Conservation (phyloP, 768 basidiomycete species). For the Pleurotus eryngii region DNA sequence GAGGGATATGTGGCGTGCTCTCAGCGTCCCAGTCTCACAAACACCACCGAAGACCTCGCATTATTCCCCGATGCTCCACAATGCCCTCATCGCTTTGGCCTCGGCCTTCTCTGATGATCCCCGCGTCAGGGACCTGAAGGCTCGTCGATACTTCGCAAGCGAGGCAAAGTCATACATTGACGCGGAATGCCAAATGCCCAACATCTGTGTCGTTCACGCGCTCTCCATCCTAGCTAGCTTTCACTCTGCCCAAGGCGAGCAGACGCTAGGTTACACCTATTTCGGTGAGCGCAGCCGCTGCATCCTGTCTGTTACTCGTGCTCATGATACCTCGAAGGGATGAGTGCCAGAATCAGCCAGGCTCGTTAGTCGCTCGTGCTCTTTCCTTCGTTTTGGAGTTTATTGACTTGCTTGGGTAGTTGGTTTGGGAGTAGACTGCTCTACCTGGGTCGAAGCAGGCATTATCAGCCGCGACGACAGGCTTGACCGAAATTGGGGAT, state of each 20-base stretch:
- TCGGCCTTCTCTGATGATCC: constrained; percentile 44
- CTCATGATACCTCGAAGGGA: constrained; percentile 30
- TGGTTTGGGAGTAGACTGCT: constrained; percentile 54
- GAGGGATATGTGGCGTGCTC: constrained; percentile 43
- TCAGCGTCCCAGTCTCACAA: constrained; percentile 33
- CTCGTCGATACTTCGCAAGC: constrained; percentile 38
- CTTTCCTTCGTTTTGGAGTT: no score
- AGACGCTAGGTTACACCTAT: constrained; percentile 44
- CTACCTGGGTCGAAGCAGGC: constrained; percentile 51
- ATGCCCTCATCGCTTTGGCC: constrained; percentile 50
- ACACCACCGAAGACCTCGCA: constrained; percentile 46
- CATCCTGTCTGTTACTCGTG: constrained; percentile 23
- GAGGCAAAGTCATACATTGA: constrained; percentile 45
- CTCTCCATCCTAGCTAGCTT: constrained; percentile 41
- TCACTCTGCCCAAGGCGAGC: constrained; percentile 44
- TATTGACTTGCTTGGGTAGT: constrained; percentile 28
- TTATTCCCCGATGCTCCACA: constrained; percentile 74
- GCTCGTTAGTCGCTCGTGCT: constrained; percentile 40
- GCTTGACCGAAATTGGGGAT: constrained; percentile 57
- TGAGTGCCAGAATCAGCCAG: constrained; percentile 57
- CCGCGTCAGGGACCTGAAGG: constrained; percentile 36
- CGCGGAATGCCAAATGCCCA: constrained; percentile 41
- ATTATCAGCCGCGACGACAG: constrained; percentile 49
- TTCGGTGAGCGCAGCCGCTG: constrained; percentile 37
- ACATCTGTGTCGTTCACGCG: constrained; percentile 42